A percentile compares a stretch with the other conserved stretches of the same genome.
Evolutionary conservation across 2,329 filamentous ascomycete species (phyloP).

Genomic region (Rhinocladiella mackenziei): DNA sequence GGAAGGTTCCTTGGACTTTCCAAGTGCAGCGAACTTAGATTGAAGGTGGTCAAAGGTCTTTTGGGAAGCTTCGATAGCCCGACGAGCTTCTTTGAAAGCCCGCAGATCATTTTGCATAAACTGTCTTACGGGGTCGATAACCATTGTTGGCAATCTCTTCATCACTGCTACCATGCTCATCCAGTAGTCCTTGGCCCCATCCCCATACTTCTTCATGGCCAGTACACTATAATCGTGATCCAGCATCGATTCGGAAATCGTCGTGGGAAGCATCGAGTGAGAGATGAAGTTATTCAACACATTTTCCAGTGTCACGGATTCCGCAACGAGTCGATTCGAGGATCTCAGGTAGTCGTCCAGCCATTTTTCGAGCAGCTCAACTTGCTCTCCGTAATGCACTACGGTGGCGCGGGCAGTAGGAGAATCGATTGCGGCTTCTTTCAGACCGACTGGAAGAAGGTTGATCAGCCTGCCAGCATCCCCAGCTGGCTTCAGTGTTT

Average conservation of each 20-base stretch:
- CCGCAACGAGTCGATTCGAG: constrained; percentile 58
- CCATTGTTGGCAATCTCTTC: constrained; percentile 70
- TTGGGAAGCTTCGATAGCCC: constrained; percentile 72
- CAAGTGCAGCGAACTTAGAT: constrained; percentile 75
- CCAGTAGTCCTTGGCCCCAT: constrained; percentile 87
- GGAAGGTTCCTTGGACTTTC: constrained; percentile 90
- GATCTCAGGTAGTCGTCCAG: constrained; percentile 68
- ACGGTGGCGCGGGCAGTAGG: constrained; percentile 88
- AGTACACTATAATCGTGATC: constrained; percentile 94
- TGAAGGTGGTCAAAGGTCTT: constrained; percentile 78
- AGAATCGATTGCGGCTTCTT: constrained; percentile 93
- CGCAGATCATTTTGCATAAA: constrained; percentile 78
- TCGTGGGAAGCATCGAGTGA: constrained; percentile 67
- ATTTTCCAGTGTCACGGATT: constrained; percentile 71
- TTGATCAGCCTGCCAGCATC: constrained; percentile 45
- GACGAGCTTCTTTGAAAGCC: constrained; percentile 78
- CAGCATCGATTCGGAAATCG: constrained; percentile 75
- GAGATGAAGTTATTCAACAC: constrained; percentile 72
- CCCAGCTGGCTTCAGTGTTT: constrained; percentile 15
- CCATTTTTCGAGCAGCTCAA: constrained; percentile 89
- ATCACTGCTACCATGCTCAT: constrained; percentile 66
- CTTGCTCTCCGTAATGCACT: constrained; percentile 83
- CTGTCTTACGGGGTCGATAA: constrained; percentile 74
- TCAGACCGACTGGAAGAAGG: constrained; percentile 70
- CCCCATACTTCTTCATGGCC: constrained; percentile 77